These are phyloP conservation scores for Voacanga thouarsii DNA, from an alignment of 257 asterid genomes.

Conservation along the genomic window DNA sequence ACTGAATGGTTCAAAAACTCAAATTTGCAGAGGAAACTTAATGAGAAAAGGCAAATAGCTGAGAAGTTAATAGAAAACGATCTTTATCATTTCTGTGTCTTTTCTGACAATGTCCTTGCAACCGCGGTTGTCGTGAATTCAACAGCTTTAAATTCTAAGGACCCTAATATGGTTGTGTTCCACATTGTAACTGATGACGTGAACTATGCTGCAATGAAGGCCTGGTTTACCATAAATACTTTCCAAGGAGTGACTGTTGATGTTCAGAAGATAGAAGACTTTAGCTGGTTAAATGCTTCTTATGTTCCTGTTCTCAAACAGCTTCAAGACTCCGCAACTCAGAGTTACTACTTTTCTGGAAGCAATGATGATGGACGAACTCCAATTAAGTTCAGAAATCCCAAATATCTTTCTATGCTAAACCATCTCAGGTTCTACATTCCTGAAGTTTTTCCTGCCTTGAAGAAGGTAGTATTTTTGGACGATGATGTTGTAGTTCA, in stretches of 20 bases:
- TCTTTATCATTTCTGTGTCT: constrained; percentile 44
- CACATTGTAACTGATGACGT: constrained; percentile 49
- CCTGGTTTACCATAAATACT: constrained; percentile 45
- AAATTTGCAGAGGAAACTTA: constrained; percentile 26
- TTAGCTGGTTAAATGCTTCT: constrained; percentile 43
- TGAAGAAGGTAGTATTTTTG: constrained; percentile 42
- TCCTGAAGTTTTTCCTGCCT: constrained; percentile 43
- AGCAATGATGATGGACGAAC: constrained; percentile 33
- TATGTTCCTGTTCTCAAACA: constrained; percentile 49
- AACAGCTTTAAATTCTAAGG: constrained; percentile 33
- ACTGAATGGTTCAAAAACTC: constrained; percentile 43
- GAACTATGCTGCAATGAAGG: constrained; percentile 48
- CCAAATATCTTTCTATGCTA: constrained; percentile 48
- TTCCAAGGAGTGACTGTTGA: constrained; percentile 43
- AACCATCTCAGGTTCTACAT: constrained; percentile 50
- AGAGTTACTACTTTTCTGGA: constrained; percentile 41
- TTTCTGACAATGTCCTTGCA: constrained; percentile 51
- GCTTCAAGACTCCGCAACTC: constrained; percentile 44
- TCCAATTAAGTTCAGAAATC: constrained; percentile 45
- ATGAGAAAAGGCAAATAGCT: constrained; percentile 23
- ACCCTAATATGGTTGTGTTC: constrained; percentile 38
- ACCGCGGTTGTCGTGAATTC: constrained; percentile 50
- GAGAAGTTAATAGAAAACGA: constrained; percentile 30
- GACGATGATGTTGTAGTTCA: constrained; percentile 50
- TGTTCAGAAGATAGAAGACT: constrained; percentile 43